These are phyloP conservation scores for Colletotrichum liaoningense DNA, from an alignment of 2,329 filamentous ascomycete genomes.

Conservation along the genomic window DNA sequence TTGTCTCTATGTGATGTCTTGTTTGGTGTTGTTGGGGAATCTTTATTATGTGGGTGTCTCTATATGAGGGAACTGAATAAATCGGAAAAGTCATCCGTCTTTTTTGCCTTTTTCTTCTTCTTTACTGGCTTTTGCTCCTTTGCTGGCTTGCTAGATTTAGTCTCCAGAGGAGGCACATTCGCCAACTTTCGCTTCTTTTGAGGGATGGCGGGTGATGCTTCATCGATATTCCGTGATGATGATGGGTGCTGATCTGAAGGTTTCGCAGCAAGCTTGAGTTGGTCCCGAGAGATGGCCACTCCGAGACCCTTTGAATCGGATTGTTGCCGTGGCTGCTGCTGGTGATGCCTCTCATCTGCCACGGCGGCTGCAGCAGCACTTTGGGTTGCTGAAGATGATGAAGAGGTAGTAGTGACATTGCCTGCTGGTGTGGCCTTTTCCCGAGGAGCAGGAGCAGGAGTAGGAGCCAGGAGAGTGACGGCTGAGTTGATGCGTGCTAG, in stretches of 20 bases:
- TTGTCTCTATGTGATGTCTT: neutral
- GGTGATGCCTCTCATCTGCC: conserved; percentile 30
- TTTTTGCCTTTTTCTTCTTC: conserved; percentile 58
- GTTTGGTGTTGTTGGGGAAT: neutral
- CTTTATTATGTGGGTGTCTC: conserved; percentile 35
- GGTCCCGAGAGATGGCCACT: conserved; percentile 43
- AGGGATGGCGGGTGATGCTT: neutral
- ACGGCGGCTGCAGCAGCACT: neutral
- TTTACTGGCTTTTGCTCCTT: conserved; percentile 44
- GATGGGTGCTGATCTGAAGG: neutral
- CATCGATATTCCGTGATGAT: neutral
- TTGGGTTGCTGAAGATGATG: neutral
- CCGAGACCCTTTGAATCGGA: conserved; percentile 41
- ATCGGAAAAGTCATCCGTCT: conserved; percentile 76
- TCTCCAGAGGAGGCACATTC: neutral
- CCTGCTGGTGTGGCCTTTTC: neutral
- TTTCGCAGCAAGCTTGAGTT: conserved; percentile 7
- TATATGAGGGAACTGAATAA: conserved; percentile 73
- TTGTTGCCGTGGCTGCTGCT: conserved; percentile 30
- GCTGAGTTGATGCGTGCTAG: conserved; percentile 68
- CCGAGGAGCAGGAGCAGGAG: neutral
- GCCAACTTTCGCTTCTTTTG: conserved; percentile 19
- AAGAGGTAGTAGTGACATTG: neutral
- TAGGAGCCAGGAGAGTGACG: conserved; percentile 50
- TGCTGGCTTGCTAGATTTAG: neutral